Conservation (phyloP, 129 eudicot genomes). For the Flaveria ramosissima region DNA sequence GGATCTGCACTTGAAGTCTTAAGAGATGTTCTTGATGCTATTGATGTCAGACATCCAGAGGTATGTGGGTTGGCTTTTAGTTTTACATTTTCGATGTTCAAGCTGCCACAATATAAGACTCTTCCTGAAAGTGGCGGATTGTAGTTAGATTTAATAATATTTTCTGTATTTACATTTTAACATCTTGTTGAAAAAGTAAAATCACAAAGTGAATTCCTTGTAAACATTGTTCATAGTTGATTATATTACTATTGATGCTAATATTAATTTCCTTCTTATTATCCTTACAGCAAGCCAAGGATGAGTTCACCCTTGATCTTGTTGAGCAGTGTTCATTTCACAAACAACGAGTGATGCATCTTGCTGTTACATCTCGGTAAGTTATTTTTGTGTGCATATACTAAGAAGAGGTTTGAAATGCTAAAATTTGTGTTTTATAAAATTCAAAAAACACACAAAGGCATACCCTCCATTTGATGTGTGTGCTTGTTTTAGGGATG, state of each 20-base stretch:
- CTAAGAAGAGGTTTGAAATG: neutral
- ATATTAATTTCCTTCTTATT: slow-evolving; percentile 15
- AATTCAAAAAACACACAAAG: neutral
- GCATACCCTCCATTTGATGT: slow-evolving; percentile 19
- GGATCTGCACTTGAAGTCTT: slow-evolving; percentile 88
- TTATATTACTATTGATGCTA: slow-evolving; percentile 8
- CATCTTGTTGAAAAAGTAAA: neutral
- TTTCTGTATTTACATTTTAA: neutral
- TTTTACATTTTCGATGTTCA: neutral
- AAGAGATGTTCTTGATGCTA: slow-evolving; percentile 84
- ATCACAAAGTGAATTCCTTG: neutral
- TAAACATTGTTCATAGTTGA: slow-evolving; percentile 10
- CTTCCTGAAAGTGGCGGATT: slow-evolving; percentile 6
- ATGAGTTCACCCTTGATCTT: slow-evolving; percentile 95
- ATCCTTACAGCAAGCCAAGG: slow-evolving; percentile 79
- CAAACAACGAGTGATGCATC: slow-evolving; percentile 95
- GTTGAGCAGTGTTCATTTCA: slow-evolving; percentile 99
- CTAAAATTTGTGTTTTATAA: neutral
- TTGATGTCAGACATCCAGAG: slow-evolving; percentile 75
- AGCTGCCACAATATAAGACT: slow-evolving; percentile 3
- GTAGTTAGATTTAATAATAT: neutral
- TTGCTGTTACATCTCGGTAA: slow-evolving; percentile 85
- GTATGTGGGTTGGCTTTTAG: slow-evolving; percentile 35
- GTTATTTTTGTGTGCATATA: slow-evolving; percentile 14
- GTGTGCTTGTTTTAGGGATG: slow-evolving; percentile 57